Base-by-base conservation (phyloP, 78 protist genomes). In the slime mould (Dictyostelium discoideum) region DNA sequence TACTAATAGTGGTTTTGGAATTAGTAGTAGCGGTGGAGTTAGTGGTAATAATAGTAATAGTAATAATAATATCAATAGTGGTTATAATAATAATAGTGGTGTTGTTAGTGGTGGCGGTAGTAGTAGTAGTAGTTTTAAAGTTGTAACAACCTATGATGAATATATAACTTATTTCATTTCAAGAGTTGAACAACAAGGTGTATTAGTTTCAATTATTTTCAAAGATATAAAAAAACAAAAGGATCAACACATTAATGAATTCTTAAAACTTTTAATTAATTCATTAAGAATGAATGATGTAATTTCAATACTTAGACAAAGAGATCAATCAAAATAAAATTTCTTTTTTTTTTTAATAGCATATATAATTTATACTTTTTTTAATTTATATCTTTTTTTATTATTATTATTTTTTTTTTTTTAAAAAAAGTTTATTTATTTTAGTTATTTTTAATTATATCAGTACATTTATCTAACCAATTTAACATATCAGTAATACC, bases 221-320 rank as follows among this genome's bases (percentile, higher is more conserved):
- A 80, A 82, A 82, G 95, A 90, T 14, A 50, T 82, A 37, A 90
- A 73, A 54, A 90, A 90, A 72, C 95, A 90, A 73, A 90, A 90
- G 42, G 95, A 90, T 50, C 67, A 48, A 73, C 13, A 46, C 7
- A 82, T 90, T 3, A 90, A 80, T n/a, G 95, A 90, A 37, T 90
- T 90, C 44, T 29, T 82, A 8, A 90, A 82, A 50, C 7, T 65
- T 0, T 26, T 90, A 18, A 85, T 82, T 1, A 69, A 82, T n/a
- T 81, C 85, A 4, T 73, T 90, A 3, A 63, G 84, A 46, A 90
- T 63, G 39, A 67, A 50, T 9, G 87, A 73, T 82, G 22, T 90
- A 80, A 48, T 82, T 2, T 60, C 85, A 16, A 18, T 50, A 8
- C 50, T 90, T 32, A 46, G 44, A 82, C 72, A 63, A 40, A 82